A percentile compares a stretch with the other conserved stretches of the same genome.
Conservation (phyloP, 768 basidiomycete genomes). For the Tephrocybe sp. region DNA sequence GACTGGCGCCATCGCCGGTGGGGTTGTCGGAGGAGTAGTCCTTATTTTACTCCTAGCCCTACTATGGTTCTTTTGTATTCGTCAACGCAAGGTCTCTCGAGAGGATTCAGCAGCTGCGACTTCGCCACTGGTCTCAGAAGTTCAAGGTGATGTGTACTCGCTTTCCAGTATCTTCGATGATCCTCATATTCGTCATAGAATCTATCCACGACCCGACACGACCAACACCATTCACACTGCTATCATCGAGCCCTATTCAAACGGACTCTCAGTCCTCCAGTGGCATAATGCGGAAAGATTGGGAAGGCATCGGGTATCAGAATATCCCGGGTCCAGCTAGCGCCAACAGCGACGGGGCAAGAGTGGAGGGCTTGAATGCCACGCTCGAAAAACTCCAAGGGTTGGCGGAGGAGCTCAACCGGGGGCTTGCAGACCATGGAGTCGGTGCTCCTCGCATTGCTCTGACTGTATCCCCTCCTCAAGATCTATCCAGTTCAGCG, state of each 20-base stretch:
- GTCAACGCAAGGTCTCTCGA: background rate
- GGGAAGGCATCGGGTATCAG: background rate
- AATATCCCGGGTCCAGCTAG: background rate
- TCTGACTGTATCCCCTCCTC: background rate
- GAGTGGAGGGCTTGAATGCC: background rate
- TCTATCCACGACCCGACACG: background rate
- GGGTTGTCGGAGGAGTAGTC: conserved; percentile 1
- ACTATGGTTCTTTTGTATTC: background rate
- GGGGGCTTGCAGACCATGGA: conserved; percentile 1
- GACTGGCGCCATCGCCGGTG: conserved; percentile 1
- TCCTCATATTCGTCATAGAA: background rate
- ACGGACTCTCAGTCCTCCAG: background rate
- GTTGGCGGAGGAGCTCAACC: background rate
- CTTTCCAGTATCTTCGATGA: background rate
- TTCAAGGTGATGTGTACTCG: background rate
- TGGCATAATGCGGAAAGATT: background rate
- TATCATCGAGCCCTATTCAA: background rate
- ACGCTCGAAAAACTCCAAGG: background rate
- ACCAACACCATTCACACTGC: background rate
- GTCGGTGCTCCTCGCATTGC: background rate
- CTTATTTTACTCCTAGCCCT: background rate
- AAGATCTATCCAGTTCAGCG: background rate
- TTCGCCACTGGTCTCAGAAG: background rate
- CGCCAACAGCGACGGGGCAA: background rate
- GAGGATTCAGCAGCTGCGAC: background rate